Conservation (phyloP, 2,329 filamentous ascomycete species). For the Hypoxylon sp. region DNA sequence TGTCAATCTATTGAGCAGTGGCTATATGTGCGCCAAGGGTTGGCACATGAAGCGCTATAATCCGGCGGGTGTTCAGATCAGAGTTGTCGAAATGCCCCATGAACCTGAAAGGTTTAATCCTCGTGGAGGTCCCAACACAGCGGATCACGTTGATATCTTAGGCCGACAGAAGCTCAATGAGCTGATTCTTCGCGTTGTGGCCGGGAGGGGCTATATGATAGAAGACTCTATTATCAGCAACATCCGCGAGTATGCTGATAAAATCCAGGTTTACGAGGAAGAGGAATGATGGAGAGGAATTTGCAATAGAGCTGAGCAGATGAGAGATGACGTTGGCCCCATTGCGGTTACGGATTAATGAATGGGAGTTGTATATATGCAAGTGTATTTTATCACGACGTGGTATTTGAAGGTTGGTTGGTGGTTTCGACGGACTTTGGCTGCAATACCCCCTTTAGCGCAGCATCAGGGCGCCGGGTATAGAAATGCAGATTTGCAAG, state of each 20-base stretch:
- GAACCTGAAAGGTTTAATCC: constrained; percentile 94
- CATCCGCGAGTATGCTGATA: constrained; percentile 85
- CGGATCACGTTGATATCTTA: constrained; percentile 96
- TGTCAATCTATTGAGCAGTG: constrained; percentile 89
- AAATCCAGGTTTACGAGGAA: constrained; percentile 81
- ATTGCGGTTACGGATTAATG: constrained; percentile 15
- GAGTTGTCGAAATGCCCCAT: constrained; percentile 94
- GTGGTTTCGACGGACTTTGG: constrained; percentile 17
- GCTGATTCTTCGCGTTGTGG: constrained; percentile 86
- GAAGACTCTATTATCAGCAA: constrained; percentile 82
- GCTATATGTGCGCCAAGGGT: constrained; percentile 97
- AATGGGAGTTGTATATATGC: constrained; percentile 19
- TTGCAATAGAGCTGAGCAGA: constrained; percentile 23
- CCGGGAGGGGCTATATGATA: constrained; percentile 85
- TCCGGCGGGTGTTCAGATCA: constrained; percentile 83
- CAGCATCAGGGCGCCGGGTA: neutral
- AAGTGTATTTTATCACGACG: constrained; percentile 13
- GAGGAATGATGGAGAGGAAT: constrained; percentile 24
- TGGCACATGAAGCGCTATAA: constrained; percentile 97
- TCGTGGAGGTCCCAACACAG: constrained; percentile 76
- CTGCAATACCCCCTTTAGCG: constrained; percentile 28
- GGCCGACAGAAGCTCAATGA: constrained; percentile 92
- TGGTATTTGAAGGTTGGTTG: neutral
- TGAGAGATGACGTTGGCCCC: neutral
- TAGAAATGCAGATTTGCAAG: constrained; percentile 10